These are phyloP conservation scores for Conoideocrella luteorostrata DNA, from an alignment of 2,329 filamentous ascomycete genomes.

Conservation along the genomic window DNA sequence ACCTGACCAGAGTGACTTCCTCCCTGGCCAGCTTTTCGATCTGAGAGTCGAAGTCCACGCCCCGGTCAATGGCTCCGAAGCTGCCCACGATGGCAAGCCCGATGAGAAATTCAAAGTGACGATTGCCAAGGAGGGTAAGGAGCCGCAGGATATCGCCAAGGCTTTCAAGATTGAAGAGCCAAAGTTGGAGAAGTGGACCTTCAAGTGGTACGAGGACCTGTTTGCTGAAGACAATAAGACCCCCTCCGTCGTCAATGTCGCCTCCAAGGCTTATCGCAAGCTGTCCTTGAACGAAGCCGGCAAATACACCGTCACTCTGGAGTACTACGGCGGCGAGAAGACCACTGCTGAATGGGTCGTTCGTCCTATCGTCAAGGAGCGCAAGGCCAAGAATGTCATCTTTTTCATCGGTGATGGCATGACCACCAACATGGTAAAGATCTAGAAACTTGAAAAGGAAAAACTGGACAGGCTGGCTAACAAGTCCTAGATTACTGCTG, in stretches of 20 bases:
- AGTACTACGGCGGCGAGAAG: conserved; percentile 65
- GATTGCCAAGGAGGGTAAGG: conserved; percentile 57
- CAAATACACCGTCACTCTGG: conserved; percentile 68
- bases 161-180: conserved; percentile 69
- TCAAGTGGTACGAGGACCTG: conserved; percentile 79
- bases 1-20: conserved; percentile 67
- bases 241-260: conserved; percentile 70
- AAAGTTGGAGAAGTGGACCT: conserved; percentile 72
- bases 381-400: conserved; percentile 78
- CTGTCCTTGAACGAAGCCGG: conserved; percentile 73
- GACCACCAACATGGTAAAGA: conserved; percentile 61
- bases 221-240: conserved; percentile 67
- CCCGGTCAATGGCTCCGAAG: conserved; percentile 74
- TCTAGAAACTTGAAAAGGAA: conserved; percentile 9
- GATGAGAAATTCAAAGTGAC: conserved; percentile 72
- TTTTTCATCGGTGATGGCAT: conserved; percentile 74
- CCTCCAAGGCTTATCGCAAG: conserved; percentile 70
- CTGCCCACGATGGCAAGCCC: conserved; percentile 59
- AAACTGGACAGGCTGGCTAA: neutral
- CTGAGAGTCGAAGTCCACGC: conserved; percentile 78
- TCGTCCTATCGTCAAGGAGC: conserved; percentile 59
- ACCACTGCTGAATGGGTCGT: conserved; percentile 75
- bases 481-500: conserved; percentile 56
- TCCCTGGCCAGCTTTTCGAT: conserved; percentile 79
- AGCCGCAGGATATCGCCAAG: conserved; percentile 48